Percentiles rank a stretch among this genome's conserved stretches.
phyloP scores from a whole-genome alignment of 2,329 filamentous ascomycete species.

The Exophiala bonariae region DNA sequence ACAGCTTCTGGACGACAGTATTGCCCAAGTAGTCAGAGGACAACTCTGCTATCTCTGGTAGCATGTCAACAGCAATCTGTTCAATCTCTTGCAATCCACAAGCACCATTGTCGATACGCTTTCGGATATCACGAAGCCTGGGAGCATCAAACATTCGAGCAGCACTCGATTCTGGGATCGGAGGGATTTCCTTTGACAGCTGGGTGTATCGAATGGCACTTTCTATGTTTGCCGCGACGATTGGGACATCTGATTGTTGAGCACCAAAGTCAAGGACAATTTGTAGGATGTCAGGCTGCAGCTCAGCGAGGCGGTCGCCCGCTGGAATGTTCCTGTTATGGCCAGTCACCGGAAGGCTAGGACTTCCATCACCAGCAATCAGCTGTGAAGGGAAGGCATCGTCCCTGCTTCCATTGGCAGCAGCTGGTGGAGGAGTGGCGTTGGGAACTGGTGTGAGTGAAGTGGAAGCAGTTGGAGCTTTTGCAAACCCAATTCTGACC shows the following conservation, averaged over 20 bases:
- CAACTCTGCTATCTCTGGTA: slow-evolving; percentile 92
- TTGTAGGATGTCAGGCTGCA: slow-evolving; percentile 77
- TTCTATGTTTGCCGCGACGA: slow-evolving; percentile 73
- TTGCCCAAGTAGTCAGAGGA: slow-evolving; percentile 96
- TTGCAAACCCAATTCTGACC: slow-evolving; percentile 94
- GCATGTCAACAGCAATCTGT: slow-evolving; percentile 87
- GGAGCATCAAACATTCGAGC: slow-evolving; percentile 90
- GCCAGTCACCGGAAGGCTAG: slow-evolving; percentile 27
- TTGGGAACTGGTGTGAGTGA: slow-evolving; percentile 80
- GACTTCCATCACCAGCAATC: slow-evolving; percentile 32
- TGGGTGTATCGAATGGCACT: slow-evolving; percentile 71
- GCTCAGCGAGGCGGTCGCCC: slow-evolving; percentile 68
- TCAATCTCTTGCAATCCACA: slow-evolving; percentile 86
- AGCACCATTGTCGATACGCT: slow-evolving; percentile 94
- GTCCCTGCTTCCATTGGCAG: slow-evolving; percentile 41
- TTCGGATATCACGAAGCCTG: slow-evolving; percentile 90
- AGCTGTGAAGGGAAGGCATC: slow-evolving; percentile 26
- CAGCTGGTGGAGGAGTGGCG: slow-evolving; percentile 87
- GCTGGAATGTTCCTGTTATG: slow-evolving; percentile 21
- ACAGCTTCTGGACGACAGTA: slow-evolving; percentile 98
- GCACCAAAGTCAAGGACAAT: slow-evolving; percentile 91
- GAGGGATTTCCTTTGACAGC: slow-evolving; percentile 82
- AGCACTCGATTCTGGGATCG: slow-evolving; percentile 83
- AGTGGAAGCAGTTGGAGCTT: slow-evolving; percentile 83
- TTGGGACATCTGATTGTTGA: slow-evolving; percentile 70